Percentiles rank a stretch among this genome's conserved stretches.
Evolutionary conservation across 2,329 filamentous ascomycete genomes (phyloP).

Genomic region (Epichloe sp.): DNA sequence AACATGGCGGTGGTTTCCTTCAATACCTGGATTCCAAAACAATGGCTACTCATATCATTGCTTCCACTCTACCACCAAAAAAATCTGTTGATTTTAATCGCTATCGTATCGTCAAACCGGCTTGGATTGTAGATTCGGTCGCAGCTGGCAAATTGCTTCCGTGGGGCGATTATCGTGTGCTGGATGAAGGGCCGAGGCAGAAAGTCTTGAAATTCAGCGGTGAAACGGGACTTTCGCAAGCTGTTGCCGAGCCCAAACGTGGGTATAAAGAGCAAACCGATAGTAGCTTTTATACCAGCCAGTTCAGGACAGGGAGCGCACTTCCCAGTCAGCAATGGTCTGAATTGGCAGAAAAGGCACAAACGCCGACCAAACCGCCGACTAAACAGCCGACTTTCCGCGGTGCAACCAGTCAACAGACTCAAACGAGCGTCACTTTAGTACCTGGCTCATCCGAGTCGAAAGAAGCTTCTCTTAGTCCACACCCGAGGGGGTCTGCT

Average conservation of each 20-base stretch:
- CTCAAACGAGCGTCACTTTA: background rate
- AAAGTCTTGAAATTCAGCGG: slow-evolving; percentile 53
- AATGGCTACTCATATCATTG: slow-evolving; percentile 89
- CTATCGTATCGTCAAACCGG: slow-evolving; percentile 87
- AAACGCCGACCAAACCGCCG: slow-evolving; percentile 12
- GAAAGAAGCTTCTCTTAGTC: background rate
- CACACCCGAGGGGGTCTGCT: background rate
- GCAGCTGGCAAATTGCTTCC: slow-evolving; percentile 67
- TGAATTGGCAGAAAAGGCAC: slow-evolving; percentile 16
- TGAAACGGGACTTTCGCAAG: slow-evolving; percentile 54
- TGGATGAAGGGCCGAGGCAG: slow-evolving; percentile 75
- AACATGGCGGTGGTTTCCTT: slow-evolving; percentile 86
- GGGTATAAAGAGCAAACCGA: slow-evolving; percentile 74
- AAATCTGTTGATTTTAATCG: slow-evolving; percentile 78
- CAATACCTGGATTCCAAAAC: slow-evolving; percentile 95
- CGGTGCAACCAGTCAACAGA: background rate
- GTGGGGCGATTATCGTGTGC: slow-evolving; percentile 73
- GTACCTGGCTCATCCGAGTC: background rate
- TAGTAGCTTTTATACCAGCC: slow-evolving; percentile 68
- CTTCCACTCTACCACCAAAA: slow-evolving; percentile 84
- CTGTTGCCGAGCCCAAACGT: slow-evolving; percentile 39
- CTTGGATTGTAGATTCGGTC: slow-evolving; percentile 88
- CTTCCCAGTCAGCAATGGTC: slow-evolving; percentile 16
- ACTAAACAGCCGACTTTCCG: background rate
- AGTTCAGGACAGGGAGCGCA: slow-evolving; percentile 38